Conservation (phyloP, 805 yeast species). For the Kazachstania psychrophila region DNA sequence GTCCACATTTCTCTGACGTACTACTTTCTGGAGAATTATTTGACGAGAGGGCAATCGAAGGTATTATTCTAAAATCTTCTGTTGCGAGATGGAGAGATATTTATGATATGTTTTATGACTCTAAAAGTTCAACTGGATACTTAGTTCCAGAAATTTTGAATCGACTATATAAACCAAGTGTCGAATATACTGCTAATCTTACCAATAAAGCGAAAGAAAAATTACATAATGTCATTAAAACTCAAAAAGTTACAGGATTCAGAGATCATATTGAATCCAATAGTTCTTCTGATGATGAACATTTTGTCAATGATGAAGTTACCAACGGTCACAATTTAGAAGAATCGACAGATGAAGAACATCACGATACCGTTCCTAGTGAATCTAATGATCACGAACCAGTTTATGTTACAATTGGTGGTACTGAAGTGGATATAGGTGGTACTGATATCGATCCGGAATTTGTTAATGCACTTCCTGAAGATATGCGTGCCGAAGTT, state of each 20-base stretch:
- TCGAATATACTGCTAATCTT: constrained; percentile 26
- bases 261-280: too few species aligned
- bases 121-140: constrained; percentile 30
- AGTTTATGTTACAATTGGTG: constrained; percentile 64
- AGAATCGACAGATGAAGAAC: constrained; percentile 21
- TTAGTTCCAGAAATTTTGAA: constrained; percentile 38
- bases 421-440: constrained; percentile 69
- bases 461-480: constrained; percentile 82
- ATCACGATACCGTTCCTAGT: constrained; percentile 6
- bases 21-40: constrained; percentile 26
- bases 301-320: neutral
- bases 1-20: constrained; percentile 24
- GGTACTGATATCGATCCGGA: constrained; percentile 91
- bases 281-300: too few species aligned
- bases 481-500: constrained; percentile 87
- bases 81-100: constrained; percentile 62
- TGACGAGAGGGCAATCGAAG: constrained; percentile 27
- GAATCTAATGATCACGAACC: constrained; percentile 35
- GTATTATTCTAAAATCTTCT: constrained; percentile 37
- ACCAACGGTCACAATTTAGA: constrained; percentile 19
- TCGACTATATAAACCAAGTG: constrained; percentile 41
- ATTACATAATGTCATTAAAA: constrained; percentile 18
- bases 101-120: constrained; percentile 42
- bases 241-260: constrained; percentile 17
- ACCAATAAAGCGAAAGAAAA: constrained; percentile 27